These are phyloP conservation scores for Pythium guiyangense DNA, from an alignment of 352 stramenopile species.

Conservation along the genomic window DNA sequence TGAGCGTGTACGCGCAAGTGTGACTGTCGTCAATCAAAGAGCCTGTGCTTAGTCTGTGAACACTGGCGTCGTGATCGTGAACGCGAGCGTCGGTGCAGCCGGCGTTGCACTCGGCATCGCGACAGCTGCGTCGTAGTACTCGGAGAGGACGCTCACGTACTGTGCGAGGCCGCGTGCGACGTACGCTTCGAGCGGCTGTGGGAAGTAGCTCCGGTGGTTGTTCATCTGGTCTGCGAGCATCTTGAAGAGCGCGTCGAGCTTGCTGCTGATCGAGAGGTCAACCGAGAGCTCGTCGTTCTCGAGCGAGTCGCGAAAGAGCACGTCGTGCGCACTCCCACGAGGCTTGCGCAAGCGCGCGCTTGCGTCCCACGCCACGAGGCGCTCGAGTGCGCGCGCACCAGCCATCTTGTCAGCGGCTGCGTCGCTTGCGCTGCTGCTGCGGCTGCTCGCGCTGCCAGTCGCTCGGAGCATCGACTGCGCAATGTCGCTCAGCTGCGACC, in stretches of 20 bases:
- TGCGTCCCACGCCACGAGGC: conserved; percentile 64
- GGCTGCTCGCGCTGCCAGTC: conserved; percentile 1
- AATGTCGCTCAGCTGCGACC: conserved; percentile 69
- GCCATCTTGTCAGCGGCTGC: conserved; percentile 38
- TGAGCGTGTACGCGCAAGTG: conserved; percentile 72
- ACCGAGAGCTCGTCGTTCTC: conserved; percentile 79
- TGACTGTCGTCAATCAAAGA: conserved; percentile 5
- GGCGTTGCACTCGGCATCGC: conserved; percentile 42
- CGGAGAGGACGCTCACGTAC: conserved; percentile 74
- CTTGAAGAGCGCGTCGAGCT: conserved; percentile 82
- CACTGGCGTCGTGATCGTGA: conserved; percentile 72
- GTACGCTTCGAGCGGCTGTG: conserved; percentile 63
- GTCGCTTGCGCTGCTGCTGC: conserved; percentile 13
- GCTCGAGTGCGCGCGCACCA: conserved; percentile 42
- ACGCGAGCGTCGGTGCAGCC: conserved; percentile 66
- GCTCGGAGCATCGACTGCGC: conserved; percentile 59
- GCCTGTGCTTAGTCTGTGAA: conserved; percentile 40
- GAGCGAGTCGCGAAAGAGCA: conserved; percentile 71
- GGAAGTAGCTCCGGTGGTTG: conserved; percentile 42
- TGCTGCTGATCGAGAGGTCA: conserved; percentile 76
- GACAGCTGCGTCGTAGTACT: conserved; percentile 78
- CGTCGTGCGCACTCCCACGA: conserved; percentile 26
- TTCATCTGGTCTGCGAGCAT: conserved; percentile 80
- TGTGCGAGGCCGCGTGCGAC: conserved; percentile 63
- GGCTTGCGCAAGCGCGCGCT: conserved; percentile 40